Base-by-base conservation (phyloP, 2,329 filamentous ascomycete genomes). In the Thyridium curvatum region DNA sequence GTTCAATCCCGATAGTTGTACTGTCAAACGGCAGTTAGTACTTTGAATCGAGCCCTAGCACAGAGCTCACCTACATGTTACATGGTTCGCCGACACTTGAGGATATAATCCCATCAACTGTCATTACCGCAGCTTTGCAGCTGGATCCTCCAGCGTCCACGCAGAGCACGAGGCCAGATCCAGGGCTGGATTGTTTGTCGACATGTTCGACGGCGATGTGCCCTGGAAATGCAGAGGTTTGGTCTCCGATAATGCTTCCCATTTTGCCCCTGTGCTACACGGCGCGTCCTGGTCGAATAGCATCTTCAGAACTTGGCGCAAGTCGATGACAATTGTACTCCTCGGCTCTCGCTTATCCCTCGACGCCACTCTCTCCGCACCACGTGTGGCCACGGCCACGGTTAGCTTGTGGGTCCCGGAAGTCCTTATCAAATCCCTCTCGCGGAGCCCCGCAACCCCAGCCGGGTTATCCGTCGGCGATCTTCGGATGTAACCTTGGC, bases 101-200 rank as follows among this genome's bases (percentile, higher is more conserved):
- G 2, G 53, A 55, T 1, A 47, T 36, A 4, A 45, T 34, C 3
- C 56, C 57, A 14, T 49, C 38, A 2, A 40, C 38, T 13, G 53
- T 50, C 5, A 59, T 41, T 10, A 64, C 41, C 3, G 53, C 54
- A n/a, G 63, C 65, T 15, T 60, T 62, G 41, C 63, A 66, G 42
- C 65, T 66, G 3, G 54, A 64, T 1, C 63, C 64, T 13, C 65
- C 65, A 0, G 62, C 64, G 47, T 68, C 64, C 14, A 68, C 53
- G 30, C 63, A 66, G 2, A 68, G 48, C 4, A 59, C 52, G 37
- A 52, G 18, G 17, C 14, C 37, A 9, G 35, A 32, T 12, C n/a
- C 16, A 12, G 16, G 18, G 31, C 38, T 17, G 12, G 18, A 29
- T 28, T 14, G 6, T 15, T 16, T 9, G 3, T 32, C 8, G 6